These are phyloP conservation scores for Sclerotinia spermophila DNA, from an alignment of 2,329 filamentous ascomycete species.

Conservation along the genomic window DNA sequence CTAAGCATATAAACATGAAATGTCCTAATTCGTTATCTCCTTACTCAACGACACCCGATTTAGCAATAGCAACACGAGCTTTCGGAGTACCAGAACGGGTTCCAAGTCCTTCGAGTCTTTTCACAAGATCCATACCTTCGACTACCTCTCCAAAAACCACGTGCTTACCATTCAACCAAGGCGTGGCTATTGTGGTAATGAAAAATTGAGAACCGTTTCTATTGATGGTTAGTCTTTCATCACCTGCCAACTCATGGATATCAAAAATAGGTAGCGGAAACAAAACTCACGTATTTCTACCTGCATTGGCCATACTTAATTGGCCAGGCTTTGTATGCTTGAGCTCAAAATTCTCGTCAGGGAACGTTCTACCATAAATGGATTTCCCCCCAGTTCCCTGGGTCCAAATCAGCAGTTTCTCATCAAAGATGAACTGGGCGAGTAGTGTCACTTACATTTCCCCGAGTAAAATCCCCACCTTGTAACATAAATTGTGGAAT, in stretches of 20 bases:
- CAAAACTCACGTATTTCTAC: conserved; percentile 78
- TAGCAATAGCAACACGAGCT: conserved; percentile 52
- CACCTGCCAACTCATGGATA: background rate
- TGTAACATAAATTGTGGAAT: conserved; percentile 94
- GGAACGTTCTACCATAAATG: conserved; percentile 92
- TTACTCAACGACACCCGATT: conserved; percentile 42
- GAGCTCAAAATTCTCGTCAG: conserved; percentile 82
- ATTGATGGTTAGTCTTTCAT: conserved; percentile 41
- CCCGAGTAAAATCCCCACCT: conserved; percentile 91
- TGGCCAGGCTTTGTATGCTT: conserved; percentile 73
- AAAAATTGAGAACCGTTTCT: conserved; percentile 99
- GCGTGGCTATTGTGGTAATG: conserved; percentile 87
- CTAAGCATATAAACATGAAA: background rate
- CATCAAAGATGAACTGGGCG: background rate
- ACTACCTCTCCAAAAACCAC: conserved; percentile 82
- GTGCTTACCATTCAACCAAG: conserved; percentile 92
- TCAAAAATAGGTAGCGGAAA: conserved; percentile 34
- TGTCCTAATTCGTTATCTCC: background rate
- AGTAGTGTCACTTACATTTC: conserved; percentile 63
- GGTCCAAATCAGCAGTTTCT: conserved; percentile 52
- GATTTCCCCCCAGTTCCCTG: conserved; percentile 84
- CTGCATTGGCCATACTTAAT: conserved; percentile 93
- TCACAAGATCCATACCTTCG: conserved; percentile 49
- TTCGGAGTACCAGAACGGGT: conserved; percentile 52
- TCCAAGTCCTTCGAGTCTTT: conserved; percentile 59